Evolutionary conservation across 805 yeast species (phyloP).

Genomic region (Nakazawaea ernobii): DNA sequence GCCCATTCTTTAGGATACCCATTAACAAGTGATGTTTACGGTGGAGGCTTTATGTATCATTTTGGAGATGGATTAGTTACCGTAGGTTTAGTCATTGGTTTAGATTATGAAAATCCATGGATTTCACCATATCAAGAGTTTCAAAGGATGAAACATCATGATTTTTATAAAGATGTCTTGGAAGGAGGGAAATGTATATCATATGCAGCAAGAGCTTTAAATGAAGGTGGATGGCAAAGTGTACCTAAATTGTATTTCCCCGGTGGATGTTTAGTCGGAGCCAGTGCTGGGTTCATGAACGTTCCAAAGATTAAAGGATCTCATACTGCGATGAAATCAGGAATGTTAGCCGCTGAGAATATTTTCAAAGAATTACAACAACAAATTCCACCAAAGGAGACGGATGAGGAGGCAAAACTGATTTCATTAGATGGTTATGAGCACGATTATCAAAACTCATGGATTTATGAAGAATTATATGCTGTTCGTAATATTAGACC

Average conservation of each 20-base stretch:
- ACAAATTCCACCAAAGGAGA: conserved; percentile 40
- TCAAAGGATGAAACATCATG: conserved; percentile 90
- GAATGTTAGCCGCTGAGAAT: conserved; percentile 89
- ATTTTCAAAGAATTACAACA: conserved; percentile 44
- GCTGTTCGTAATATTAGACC: conserved; percentile 91
- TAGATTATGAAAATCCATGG: conserved; percentile 94
- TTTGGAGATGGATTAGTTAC: conserved; percentile 91
- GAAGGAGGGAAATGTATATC: conserved; percentile 90
- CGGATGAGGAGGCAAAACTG: conserved; percentile 33
- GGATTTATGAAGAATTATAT: conserved; percentile 81
- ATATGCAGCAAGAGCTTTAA: conserved; percentile 93
- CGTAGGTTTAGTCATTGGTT: conserved; percentile 90
- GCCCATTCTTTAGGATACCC: conserved; percentile 92
- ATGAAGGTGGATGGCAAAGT: conserved; percentile 95
- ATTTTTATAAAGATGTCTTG: conserved; percentile 66
- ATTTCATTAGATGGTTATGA: conserved; percentile 58
- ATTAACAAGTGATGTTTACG: conserved; percentile 65
- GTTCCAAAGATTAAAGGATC: conserved; percentile 98
- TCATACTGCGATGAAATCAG: conserved; percentile 95
- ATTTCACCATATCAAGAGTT: conserved; percentile 94
- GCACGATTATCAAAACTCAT: conserved; percentile 60
- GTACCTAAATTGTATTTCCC: conserved; percentile 90
- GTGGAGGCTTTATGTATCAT: conserved; percentile 97
- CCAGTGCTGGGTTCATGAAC: conserved; percentile 94
- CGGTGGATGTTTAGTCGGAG: conserved; percentile 94